Conservation (phyloP, 352 stramenopile genomes). For the Pythium apleroticum region DNA sequence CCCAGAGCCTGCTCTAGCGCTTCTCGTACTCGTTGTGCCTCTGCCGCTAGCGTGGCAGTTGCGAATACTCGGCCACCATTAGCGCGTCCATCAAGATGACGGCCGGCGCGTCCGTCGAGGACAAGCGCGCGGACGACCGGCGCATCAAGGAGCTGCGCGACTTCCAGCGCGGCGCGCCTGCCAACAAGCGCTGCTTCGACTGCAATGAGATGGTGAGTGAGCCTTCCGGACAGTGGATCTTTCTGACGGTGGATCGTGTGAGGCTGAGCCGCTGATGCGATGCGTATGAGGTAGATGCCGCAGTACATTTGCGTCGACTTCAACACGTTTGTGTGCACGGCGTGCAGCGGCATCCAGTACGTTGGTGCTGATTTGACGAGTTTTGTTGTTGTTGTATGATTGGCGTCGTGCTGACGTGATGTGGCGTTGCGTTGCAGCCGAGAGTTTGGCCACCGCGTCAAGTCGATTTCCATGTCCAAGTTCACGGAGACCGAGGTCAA, state of each 20-base stretch:
- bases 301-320: constrained; percentile 93
- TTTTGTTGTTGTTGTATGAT: background rate
- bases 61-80: constrained; percentile 19
- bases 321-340: constrained; percentile 94
- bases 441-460: constrained; percentile 92
- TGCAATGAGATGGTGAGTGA: constrained; percentile 86
- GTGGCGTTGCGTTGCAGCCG: constrained; percentile 45
- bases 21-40: background rate
- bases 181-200: constrained; percentile 88
- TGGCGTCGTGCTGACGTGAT: background rate
- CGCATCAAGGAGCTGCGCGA: constrained; percentile 85
- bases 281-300: too few species aligned
- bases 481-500: constrained; percentile 92
- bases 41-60: constrained; percentile 13
- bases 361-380: constrained; percentile 16
- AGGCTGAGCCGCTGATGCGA: too few species aligned
- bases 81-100: constrained; percentile 33
- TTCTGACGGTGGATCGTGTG: too few species aligned
- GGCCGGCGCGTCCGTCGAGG: constrained; percentile 38
- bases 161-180: constrained; percentile 70
- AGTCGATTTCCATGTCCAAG: constrained; percentile 94
- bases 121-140: constrained; percentile 82
- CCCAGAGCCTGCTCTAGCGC: background rate
- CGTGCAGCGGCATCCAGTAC: constrained; percentile 93
- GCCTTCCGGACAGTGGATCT: background rate